These are phyloP conservation scores for Sphaerulina musiva DNA, from an alignment of 2,329 filamentous ascomycete species.

Conservation along the genomic window DNA sequence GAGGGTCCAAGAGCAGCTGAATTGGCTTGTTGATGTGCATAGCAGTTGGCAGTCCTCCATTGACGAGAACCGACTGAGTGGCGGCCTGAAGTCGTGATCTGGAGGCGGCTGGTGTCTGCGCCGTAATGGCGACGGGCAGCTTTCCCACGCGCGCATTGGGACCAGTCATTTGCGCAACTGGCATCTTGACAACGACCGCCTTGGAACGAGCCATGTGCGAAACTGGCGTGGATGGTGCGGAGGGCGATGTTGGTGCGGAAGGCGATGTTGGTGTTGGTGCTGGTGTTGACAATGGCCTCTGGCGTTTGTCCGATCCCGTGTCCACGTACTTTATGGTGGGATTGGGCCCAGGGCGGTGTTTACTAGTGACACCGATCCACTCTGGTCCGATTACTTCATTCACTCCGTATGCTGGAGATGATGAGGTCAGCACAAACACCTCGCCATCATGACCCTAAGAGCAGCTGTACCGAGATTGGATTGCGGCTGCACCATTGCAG, in stretches of 20 bases:
- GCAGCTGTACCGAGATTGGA: not conserved
- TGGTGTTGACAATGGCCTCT: too few species aligned
- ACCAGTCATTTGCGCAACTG: not conserved
- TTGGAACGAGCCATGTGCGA: too few species aligned
- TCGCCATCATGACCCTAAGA: too few species aligned
- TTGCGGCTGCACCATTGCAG: not conserved
- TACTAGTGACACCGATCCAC: slow-evolving; percentile 1
- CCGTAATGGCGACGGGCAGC: not conserved
- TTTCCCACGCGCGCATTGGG: not conserved
- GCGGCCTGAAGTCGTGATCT: not conserved
- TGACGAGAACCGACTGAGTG: not conserved
- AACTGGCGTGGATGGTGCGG: too few species aligned
- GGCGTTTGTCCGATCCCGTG: too few species aligned
- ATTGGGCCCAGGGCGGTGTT: not conserved
- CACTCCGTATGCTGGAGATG: not conserved
- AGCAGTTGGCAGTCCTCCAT: not conserved
- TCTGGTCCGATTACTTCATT: slow-evolving; percentile 4
- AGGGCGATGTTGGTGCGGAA: too few species aligned
- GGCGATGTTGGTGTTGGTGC: too few species aligned
- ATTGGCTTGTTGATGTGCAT: not conserved
- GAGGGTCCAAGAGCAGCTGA: not conserved
- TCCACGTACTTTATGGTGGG: too few species aligned
- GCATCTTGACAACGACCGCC: too few species aligned
- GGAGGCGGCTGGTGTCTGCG: not conserved
- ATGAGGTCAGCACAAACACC: too few species aligned